Evolutionary conservation across 2,329 filamentous ascomycete genomes (phyloP), one percentile per base, ranked within the genome.

Genomic region (Pseudogymnoascus pannorum): DNA sequence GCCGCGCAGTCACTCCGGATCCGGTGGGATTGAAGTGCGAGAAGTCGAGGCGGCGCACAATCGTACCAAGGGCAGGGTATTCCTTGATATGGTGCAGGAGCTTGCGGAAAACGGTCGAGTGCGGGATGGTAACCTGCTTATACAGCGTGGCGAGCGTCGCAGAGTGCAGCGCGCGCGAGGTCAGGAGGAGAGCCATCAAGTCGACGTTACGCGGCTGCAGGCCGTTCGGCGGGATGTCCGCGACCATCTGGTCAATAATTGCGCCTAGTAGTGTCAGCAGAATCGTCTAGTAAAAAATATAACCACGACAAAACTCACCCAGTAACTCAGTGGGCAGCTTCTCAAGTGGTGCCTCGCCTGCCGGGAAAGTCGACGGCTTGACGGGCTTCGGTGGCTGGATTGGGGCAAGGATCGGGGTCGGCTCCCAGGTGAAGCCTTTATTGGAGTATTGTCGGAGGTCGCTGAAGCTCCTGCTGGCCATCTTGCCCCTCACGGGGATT

Each of bases 21-120:
- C 88, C 87, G 60, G 88, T 85, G 20, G 89, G 89, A 72, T 91
- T 92, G 75, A 92, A 92, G 77, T 92, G 89, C 64, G 88, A 92
- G 69, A 94, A 92, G 75, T 94, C 90, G 51, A 93, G 77, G 58
- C 90, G 87, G 62, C 88, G 85, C 48, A 93, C 88, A 68, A 92
- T 85, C 40, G 85, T 87, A 51, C 89, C 90, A 60, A 92, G 78
- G 7, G 85, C 78, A 2, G 85, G 83, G 71, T 92, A 86, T 62
- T 82, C 76, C 51, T 78, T 77, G 66, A 93, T 79, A 69, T 90
- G 89, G 62, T 80, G 78, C 57, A 92, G 81, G 67, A 92, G 91
- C 75, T 93, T 93, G 71, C 86, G 86, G 76, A 92, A 94, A 72
- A 92, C 91, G 63, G 86, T 80, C 24, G 90, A 93, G 77, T 92